Evolutionary conservation across 768 basidiomycete species (phyloP).

Genomic region (Fomitopsis pulvina): DNA sequence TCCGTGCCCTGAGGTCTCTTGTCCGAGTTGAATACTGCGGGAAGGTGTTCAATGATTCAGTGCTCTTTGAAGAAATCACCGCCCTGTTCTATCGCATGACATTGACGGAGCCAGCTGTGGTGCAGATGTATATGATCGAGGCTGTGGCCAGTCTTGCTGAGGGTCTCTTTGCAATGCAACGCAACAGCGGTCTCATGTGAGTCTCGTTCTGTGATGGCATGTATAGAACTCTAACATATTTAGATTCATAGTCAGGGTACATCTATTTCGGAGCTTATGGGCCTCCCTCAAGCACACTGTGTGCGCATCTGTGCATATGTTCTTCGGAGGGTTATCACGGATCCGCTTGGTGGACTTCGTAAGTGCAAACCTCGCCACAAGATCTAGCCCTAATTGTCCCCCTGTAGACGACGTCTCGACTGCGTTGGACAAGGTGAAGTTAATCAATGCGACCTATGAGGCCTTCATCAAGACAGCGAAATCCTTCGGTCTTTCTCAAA

Average conservation of each 20-base stretch:
- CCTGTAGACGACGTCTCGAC: conserved; percentile 37
- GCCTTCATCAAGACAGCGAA: conserved; percentile 55
- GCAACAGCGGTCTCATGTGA: conserved; percentile 1
- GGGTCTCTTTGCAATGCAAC: conserved; percentile 9
- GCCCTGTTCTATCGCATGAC: conserved; percentile 86
- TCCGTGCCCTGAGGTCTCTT: conserved; percentile 76
- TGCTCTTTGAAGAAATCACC: conserved; percentile 86
- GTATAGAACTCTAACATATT: neutral
- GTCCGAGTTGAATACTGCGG: conserved; percentile 79
- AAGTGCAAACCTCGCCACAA: conserved; percentile 9
- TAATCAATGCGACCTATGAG: conserved; percentile 59
- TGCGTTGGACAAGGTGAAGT: conserved; percentile 47
- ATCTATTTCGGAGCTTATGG: conserved; percentile 8
- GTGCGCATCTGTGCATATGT: conserved; percentile 78
- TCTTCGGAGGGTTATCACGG: conserved; percentile 63
- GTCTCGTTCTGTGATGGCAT: neutral
- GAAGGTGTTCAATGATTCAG: conserved; percentile 69
- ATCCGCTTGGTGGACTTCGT: conserved; percentile 49
- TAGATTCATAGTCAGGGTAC: conserved; percentile 8
- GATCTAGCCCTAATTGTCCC: neutral
- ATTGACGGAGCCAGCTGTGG: conserved; percentile 70
- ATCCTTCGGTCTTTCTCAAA: conserved; percentile 44
- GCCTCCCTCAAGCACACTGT: conserved; percentile 45
- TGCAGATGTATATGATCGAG: conserved; percentile 69
- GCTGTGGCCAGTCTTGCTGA: conserved; percentile 37